phyloP scores from a whole-genome alignment of 2,329 filamentous ascomycete species.

The Exophiala sp. region DNA sequence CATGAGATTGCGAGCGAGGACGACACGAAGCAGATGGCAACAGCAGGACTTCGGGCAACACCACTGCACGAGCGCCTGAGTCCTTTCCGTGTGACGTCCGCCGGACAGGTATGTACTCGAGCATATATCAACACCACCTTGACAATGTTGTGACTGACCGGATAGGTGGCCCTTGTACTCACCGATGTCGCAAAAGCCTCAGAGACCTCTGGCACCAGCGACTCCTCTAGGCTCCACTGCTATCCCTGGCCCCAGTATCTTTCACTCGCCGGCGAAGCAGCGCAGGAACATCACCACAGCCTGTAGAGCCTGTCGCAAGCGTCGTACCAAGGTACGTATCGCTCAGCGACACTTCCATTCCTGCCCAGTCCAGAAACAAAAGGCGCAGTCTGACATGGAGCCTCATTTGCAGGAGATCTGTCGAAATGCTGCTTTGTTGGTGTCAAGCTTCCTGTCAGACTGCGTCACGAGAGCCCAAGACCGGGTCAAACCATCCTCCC shows the following conservation, averaged over 20 bases:
- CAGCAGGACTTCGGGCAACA: no score
- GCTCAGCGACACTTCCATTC: neutral
- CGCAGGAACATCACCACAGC: constrained; percentile 9
- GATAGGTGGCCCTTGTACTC: neutral
- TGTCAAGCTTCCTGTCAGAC: neutral
- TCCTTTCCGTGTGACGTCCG: neutral
- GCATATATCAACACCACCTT: neutral
- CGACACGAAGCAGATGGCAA: no score
- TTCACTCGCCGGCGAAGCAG: neutral
- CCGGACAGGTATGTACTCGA: neutral
- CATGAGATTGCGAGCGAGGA: no score
- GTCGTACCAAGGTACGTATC: constrained; percentile 9
- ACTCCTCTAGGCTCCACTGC: neutral
- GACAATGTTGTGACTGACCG: neutral
- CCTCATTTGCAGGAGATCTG: neutral
- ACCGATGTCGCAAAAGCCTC: neutral
- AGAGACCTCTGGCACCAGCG: neutral
- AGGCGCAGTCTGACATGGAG: neutral
- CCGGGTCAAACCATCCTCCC: neutral
- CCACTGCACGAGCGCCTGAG: no score
- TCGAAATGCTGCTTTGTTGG: neutral
- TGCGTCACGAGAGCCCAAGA: neutral
- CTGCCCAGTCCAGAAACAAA: neutral
- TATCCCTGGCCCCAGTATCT: neutral
- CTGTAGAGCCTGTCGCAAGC: constrained; percentile 8